These are phyloP conservation scores for Dictyostelium capitatum DNA, from an alignment of 78 protist genomes.

Conservation along the genomic window DNA sequence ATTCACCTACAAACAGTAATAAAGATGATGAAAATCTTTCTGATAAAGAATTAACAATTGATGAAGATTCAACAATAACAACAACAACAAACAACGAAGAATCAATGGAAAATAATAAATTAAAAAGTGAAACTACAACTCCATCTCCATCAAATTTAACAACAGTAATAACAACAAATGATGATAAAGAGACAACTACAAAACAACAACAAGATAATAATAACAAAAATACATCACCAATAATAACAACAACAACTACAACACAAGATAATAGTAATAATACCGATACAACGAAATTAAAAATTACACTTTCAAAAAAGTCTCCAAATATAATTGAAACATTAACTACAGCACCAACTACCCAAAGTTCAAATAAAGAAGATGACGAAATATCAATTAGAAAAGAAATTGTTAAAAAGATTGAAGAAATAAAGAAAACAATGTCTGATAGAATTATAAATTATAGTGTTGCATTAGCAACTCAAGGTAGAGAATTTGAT, in stretches of 20 bases:
- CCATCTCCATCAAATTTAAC: not conserved
- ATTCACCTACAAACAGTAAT: not conserved
- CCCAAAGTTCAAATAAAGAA: too few species aligned
- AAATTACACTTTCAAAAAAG: not conserved
- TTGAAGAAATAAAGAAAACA: not conserved
- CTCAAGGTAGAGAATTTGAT: conserved; percentile 35
- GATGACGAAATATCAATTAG: not conserved
- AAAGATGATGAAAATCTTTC: not conserved
- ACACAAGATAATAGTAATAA: not conserved
- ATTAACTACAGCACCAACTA: not conserved
- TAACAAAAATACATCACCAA: not conserved
- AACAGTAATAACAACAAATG: not conserved
- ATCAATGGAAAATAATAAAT: not conserved
- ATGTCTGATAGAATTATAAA: not conserved
- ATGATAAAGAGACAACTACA: not conserved
- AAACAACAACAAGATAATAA: not conserved
- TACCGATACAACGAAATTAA: not conserved
- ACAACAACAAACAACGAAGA: not conserved
- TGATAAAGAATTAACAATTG: not conserved
- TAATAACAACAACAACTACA: not conserved
- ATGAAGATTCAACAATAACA: too few species aligned
- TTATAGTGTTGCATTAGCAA: not conserved
- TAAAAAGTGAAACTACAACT: not conserved
- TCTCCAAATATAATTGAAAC: not conserved
- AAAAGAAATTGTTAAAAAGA: conserved; percentile 8